phyloP scores from a whole-genome alignment of 2,329 filamentous ascomycete species.

The Ophioceras dolichostomum region DNA sequence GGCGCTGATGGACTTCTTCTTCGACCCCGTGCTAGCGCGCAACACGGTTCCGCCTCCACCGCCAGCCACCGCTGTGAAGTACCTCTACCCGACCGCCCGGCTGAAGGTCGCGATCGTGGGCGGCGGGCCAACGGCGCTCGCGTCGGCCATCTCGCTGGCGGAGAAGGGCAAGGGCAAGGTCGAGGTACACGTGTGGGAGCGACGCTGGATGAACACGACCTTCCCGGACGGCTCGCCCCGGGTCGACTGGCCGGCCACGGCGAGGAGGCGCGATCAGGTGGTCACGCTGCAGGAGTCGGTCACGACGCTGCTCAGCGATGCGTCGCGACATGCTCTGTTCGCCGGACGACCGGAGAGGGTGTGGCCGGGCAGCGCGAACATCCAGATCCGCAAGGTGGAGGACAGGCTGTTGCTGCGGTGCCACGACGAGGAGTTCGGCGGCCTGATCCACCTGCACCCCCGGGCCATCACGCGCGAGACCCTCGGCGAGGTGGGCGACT shows the following conservation, averaged over 20 bases:
- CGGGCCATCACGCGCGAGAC: conserved; percentile 16
- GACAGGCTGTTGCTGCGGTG: conserved; percentile 20
- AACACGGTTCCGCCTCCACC: conserved; percentile 10
- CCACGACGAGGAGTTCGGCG: conserved; percentile 18
- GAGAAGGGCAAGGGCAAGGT: conserved; percentile 18
- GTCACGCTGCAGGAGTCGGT: conserved; percentile 22
- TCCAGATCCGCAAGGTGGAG: conserved; percentile 25
- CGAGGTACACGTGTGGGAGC: conserved; percentile 22
- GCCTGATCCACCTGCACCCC: conserved; percentile 18
- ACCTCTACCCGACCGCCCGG: conserved; percentile 12
- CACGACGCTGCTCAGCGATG: conserved; percentile 15
- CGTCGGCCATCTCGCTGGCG: conserved; percentile 15
- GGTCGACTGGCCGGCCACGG: conserved; percentile 17
- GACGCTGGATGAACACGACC: conserved; percentile 16
- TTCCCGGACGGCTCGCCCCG: conserved; percentile 4
- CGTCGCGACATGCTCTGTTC: conserved; percentile 17
- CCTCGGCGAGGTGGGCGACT: conserved; percentile 19
- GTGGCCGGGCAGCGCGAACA: conserved; percentile 22
- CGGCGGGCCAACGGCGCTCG: conserved; percentile 1
- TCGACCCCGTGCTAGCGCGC: conserved; percentile 18
- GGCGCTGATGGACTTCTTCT: conserved; percentile 21
- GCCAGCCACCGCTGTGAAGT: conserved; percentile 11
- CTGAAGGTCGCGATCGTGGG: conserved; percentile 2
- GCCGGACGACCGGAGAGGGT: conserved; percentile 19
- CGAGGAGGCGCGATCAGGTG: conserved; percentile 20